A percentile compares a stretch with the other conserved stretches of the same genome.
These are phyloP conservation scores for Pseudovirgaria hyperparasitica DNA, from an alignment of 2,329 filamentous ascomycete genomes.

Conservation along the genomic window DNA sequence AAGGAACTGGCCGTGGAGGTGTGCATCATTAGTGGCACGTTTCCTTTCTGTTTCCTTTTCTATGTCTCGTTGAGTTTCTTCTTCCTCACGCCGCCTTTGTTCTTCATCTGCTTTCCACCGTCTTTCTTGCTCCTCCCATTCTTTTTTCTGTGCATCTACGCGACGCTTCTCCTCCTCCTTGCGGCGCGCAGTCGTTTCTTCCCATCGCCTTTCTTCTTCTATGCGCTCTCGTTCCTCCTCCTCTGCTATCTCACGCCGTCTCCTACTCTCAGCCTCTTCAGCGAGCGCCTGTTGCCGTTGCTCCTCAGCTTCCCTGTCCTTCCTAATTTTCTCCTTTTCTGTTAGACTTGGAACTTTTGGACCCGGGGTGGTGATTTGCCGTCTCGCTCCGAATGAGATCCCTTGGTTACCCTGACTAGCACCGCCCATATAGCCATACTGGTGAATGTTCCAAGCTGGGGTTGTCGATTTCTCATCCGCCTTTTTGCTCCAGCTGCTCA, in stretches of 20 bases:
- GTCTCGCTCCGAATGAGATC: conserved; percentile 77
- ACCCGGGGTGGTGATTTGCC: conserved; percentile 78
- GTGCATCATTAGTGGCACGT: conserved; percentile 48
- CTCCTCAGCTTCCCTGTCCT: conserved; percentile 43
- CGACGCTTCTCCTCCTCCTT: conserved; percentile 47
- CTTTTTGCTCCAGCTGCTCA: conserved; percentile 85
- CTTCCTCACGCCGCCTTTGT: conserved; percentile 56
- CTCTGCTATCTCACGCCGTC: conserved; percentile 36
- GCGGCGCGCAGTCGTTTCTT: conserved; percentile 48
- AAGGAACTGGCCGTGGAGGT: conserved; percentile 69
- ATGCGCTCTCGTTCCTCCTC: conserved; percentile 50
- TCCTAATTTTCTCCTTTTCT: conserved; percentile 65
- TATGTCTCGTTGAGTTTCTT: conserved; percentile 54
- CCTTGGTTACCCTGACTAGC: conserved; percentile 93
- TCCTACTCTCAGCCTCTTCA: conserved; percentile 40
- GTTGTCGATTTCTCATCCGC: conserved; percentile 67
- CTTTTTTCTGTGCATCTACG: conserved; percentile 54
- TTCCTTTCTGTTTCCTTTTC: conserved; percentile 53
- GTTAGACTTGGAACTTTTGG: conserved; percentile 69
- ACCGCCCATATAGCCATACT: conserved; percentile 94
- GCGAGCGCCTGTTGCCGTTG: conserved; percentile 35
- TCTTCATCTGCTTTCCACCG: conserved; percentile 70
- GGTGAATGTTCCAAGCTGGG: conserved; percentile 95
- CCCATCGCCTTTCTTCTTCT: conserved; percentile 56
- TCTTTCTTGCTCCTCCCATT: conserved; percentile 65